phyloP scores from a whole-genome alignment of 2,329 filamentous ascomycete genomes.

The Berkeleyomyces rouxiae region DNA sequence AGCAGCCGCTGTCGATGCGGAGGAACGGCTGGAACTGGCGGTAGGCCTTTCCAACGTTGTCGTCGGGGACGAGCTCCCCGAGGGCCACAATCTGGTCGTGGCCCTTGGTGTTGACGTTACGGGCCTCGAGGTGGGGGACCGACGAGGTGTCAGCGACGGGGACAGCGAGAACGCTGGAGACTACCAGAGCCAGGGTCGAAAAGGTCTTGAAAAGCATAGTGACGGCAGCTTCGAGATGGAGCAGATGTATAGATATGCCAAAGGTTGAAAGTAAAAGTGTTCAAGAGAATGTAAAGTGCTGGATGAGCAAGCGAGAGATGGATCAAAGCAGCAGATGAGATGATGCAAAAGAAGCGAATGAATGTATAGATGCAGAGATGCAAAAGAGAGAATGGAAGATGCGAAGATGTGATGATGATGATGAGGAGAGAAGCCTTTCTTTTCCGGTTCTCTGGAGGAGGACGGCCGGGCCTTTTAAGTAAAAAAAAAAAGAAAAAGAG shows the following conservation, averaged over 20 bases:
- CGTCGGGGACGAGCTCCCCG: constrained; percentile 19
- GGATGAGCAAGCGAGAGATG: not conserved
- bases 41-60: constrained; percentile 18
- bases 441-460: not conserved
- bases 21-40: constrained; percentile 23
- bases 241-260: not conserved
- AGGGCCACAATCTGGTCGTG: constrained; percentile 22
- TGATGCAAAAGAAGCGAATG: not conserved
- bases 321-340: constrained; percentile 1
- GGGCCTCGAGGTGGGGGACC: constrained; percentile 18
- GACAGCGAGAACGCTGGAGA: not conserved
- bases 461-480: not conserved
- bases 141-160: not conserved
- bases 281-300: not conserved
- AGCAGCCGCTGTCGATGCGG: constrained; percentile 35
- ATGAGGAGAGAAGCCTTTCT: not conserved
- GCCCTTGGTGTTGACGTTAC: constrained; percentile 17
- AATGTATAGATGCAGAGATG: constrained; percentile 14
- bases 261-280: not conserved
- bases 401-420: not conserved
- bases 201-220: constrained; percentile 11
- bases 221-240: not conserved
- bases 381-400: not conserved
- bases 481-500: not conserved
- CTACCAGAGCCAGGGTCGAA: constrained; percentile 3